phyloP scores from a whole-genome alignment of 306 rosid species.

The Hylodesmum podocarpum region DNA sequence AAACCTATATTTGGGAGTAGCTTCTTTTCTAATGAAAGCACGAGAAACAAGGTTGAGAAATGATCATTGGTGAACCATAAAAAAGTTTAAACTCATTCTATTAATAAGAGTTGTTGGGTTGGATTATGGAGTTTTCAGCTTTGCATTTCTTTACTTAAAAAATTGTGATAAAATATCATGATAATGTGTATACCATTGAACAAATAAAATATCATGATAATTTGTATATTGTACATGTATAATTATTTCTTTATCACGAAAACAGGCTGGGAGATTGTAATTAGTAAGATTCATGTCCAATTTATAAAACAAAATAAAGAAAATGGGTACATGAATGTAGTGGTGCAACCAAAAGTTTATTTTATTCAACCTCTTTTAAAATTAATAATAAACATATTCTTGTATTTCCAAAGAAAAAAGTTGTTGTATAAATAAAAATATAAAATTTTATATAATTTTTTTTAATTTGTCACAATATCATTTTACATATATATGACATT shows the following conservation, averaged over 20 bases:
- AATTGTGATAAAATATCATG: background rate
- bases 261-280: background rate
- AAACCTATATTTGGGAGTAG: conserved; percentile 41
- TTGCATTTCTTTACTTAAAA: background rate
- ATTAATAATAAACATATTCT: no score
- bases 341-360: background rate
- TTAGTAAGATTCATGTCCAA: background rate
- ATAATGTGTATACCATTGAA: background rate
- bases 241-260: background rate
- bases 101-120: conserved; percentile 6
- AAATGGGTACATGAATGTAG: background rate
- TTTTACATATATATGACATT: no score
- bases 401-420: no score
- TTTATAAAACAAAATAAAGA: background rate
- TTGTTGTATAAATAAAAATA: no score
- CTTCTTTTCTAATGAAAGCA: conserved; percentile 46
- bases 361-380: no score
- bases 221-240: background rate
- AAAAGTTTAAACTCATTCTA: conserved; percentile 13
- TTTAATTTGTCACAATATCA: no score
- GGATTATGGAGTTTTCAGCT: background rate
- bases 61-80: conserved; percentile 13
- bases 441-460: no score
- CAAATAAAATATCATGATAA: background rate
- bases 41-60: conserved; percentile 59